Conservation (phyloP, 2,329 filamentous ascomycete species). For the Apiospora malaysiana region DNA sequence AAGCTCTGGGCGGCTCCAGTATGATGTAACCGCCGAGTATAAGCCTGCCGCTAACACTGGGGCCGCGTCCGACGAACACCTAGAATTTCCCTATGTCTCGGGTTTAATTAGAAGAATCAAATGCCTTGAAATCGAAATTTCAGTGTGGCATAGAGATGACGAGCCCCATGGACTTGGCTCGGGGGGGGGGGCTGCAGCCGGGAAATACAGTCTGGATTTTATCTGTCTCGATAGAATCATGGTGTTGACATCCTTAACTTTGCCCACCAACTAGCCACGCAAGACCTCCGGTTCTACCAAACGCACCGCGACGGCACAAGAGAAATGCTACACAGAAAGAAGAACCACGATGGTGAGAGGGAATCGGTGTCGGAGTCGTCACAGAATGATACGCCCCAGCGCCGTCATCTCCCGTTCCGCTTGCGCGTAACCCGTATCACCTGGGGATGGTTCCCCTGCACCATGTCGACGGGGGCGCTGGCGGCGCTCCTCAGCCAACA, state of each 20-base stretch:
- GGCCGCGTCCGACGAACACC: not conserved
- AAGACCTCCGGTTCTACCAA: not conserved
- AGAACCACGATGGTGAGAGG: not conserved
- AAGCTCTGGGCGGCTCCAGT: not conserved
- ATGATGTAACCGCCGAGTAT: not conserved
- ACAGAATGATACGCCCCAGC: not conserved
- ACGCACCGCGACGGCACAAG: not conserved
- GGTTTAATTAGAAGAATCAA: not conserved
- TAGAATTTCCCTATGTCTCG: not conserved
- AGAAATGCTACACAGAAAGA: conserved; percentile 3
- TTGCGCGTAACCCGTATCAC: conserved; percentile 4
- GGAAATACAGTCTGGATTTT: not conserved
- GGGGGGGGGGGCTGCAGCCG: not conserved
- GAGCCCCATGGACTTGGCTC: not conserved
- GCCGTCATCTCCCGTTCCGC: conserved; percentile 3
- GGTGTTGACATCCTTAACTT: not conserved
- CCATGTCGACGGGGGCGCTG: conserved; percentile 18
- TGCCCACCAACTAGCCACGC: not conserved
- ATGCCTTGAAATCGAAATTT: not conserved
- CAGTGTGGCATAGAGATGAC: not conserved
- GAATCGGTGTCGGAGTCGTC: not conserved
- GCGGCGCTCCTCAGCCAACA: conserved; percentile 6
- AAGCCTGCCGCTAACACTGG: conserved; percentile 16
- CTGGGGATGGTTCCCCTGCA: conserved; percentile 9
- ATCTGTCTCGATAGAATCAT: not conserved